A percentile compares a stretch with the other conserved stretches of the same genome.
These are phyloP conservation scores for Neophaeococcomyces mojaviensis DNA, from an alignment of 2,329 filamentous ascomycete genomes.

Conservation along the genomic window DNA sequence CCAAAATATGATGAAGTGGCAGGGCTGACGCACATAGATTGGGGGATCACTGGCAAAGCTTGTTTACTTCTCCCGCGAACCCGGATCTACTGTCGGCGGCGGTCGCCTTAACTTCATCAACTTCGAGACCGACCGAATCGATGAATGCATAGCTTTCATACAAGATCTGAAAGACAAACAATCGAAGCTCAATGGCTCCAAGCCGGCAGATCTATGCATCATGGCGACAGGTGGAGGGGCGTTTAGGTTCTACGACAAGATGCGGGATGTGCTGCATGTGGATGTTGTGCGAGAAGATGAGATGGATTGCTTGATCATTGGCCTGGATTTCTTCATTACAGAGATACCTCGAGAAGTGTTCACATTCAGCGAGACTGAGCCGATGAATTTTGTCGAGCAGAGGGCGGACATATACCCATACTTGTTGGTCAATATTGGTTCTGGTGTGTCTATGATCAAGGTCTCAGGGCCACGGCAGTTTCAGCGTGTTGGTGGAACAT, in stretches of 20 bases:
- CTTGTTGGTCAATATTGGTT: constrained; percentile 95
- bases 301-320: constrained; percentile 97
- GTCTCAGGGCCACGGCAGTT: constrained; percentile 82
- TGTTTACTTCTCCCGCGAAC: constrained; percentile 92
- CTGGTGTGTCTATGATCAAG: constrained; percentile 94
- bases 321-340: constrained; percentile 96
- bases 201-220: constrained; percentile 68
- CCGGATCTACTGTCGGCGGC: constrained; percentile 68
- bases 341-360: constrained; percentile 97
- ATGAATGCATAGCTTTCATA: constrained; percentile 90
- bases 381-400: constrained; percentile 79
- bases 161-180: constrained; percentile 76
- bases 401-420: constrained; percentile 87
- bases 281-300: constrained; percentile 91
- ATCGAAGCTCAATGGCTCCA: constrained; percentile 63
- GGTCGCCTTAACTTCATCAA: constrained; percentile 90
- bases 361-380: constrained; percentile 79
- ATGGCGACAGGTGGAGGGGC: constrained; percentile 95
- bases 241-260: constrained; percentile 92
- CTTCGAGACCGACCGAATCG: constrained; percentile 92
- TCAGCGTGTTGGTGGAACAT: constrained; percentile 88
- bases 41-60: constrained; percentile 92
- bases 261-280: constrained; percentile 67
- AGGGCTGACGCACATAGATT: constrained; percentile 54
- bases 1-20: not conserved